Percentiles rank a stretch among this genome's conserved stretches.
Evolutionary conservation across 805 yeast species (phyloP).

Genomic region (Starmerella lactis-condensi): DNA sequence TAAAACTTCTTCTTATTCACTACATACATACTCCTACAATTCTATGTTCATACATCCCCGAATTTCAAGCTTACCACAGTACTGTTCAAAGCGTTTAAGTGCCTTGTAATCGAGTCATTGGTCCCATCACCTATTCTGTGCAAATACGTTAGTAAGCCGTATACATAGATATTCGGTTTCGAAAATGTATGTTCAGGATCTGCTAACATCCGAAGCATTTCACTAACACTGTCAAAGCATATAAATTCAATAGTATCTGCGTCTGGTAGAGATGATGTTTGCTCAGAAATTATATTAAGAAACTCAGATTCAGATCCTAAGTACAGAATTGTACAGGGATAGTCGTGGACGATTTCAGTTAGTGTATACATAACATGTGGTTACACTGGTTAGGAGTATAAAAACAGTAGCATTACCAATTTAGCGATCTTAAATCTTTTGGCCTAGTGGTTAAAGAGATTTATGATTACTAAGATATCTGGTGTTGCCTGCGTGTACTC

Average conservation of each 20-base stretch:
- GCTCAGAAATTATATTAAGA: slow-evolving; percentile 2
- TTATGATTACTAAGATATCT: slow-evolving; percentile 8
- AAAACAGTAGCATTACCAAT: too few species aligned
- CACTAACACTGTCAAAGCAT: slow-evolving; percentile 3
- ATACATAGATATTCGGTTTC: slow-evolving; percentile 1
- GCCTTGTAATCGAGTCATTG: slow-evolving; percentile 3
- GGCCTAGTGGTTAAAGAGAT: slow-evolving; percentile 11
- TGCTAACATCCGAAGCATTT: slow-evolving; percentile 1
- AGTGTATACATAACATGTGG: slow-evolving; percentile 1
- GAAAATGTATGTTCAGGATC: background rate
- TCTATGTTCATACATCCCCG: slow-evolving; percentile 4
- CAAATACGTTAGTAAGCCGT: slow-evolving; percentile 6
- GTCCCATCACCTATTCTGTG: slow-evolving; percentile 1
- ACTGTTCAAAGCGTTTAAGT: slow-evolving; percentile 5
- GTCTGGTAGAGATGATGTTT: slow-evolving; percentile 1
- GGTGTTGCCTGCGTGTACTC: slow-evolving; percentile 19
- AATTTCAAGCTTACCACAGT: slow-evolving; percentile 3
- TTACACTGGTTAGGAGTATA: background rate
- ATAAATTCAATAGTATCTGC: slow-evolving; percentile 10
- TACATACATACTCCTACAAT: slow-evolving; percentile 2
- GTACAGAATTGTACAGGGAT: slow-evolving; percentile 8
- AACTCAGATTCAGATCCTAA: slow-evolving; percentile 10
- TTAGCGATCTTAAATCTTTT: slow-evolving; percentile 1
- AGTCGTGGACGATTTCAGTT: background rate
- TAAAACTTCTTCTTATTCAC: too few species aligned